Base-by-base conservation (phyloP, 768 basidiomycete genomes). In the Psilocybe azurescens region DNA sequence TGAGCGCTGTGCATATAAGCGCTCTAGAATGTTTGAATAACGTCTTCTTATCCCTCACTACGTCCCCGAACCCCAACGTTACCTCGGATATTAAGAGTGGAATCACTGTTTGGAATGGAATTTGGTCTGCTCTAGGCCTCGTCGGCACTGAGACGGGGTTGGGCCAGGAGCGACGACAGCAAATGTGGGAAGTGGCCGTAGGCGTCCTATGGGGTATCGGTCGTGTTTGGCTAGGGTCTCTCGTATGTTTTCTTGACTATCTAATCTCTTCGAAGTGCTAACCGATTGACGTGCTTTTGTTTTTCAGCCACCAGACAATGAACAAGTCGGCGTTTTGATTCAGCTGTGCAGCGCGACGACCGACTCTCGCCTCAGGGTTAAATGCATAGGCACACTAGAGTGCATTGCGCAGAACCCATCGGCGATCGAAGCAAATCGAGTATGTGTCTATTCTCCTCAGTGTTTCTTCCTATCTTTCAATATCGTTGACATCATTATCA, bases 1-100 rank as follows among this genome's bases (percentile, higher is more conserved):
- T 98, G 49, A 85, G 91, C 64, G 86, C 90, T 6, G 87, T 97
- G 54, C 95, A 97, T 70, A 80, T 94, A 59, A 83, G 89, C 65
- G 92, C 94, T 9, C 81, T 96, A 29, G 94, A 97, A 72, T 95
- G 95, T 69, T 81, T 98, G 51, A 95, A 93, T 70, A 97, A 98
- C 70, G 81, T 95, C 41, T 90, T 97, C 69, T 79, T 96, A 38
- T 89, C 94, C 3, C 80, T 91, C 11, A 82, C 88, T 2, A 78
- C 83, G 0, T 74, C 80, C 3, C 76, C 82, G 1, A 81, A 79
- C 55, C 65, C 78, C 29, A 74, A 67, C 3, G 71, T 83, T 10
- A 66, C 79, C 11, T 75, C 77, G 3, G 86, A 89, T 53, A 74
- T 76, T 14, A 78, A 80, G 20, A 78, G 75, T 2, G 90, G 88